Base-by-base conservation (phyloP, 2,329 filamentous ascomycete species). In the Aureobasidium sp. region DNA sequence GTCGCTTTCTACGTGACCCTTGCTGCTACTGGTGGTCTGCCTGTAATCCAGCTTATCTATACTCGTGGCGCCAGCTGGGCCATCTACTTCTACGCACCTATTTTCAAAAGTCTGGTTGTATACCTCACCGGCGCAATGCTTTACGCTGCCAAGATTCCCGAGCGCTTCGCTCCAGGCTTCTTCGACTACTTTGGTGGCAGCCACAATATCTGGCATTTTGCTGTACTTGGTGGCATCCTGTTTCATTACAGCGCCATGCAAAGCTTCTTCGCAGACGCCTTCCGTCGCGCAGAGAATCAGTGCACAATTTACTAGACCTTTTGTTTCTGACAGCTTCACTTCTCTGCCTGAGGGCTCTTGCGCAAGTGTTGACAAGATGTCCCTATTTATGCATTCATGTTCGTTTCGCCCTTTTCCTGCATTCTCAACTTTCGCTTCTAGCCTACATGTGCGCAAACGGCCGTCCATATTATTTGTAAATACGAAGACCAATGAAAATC, bases 231-330 rank as follows among this genome's bases (percentile, higher is more conserved):
- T 17, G 94, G 94, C 12, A 99, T 99, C 63, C 76, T 97, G n/a
- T 97, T 96, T 74, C 94, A 99, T 75, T 99, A 97, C 76, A 82
- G 84, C 26, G 94, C 94, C 20, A 97, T 99, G 93, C 90, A 97
- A 75, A 84, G 91, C 62, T 94, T 99, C 75, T 99, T 99, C 71
- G 82, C 88, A 6, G 74, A 76, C 58, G 79, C 79, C 1, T 76
- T 80, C 67, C 59, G 67, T 23, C 63, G 73, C 29, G 73, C 73
- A 27, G 60, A 65, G 23, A 66, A 63, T 6, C 64, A 64, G 7
- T 73, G 71, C 64, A 69, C 68, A 27, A 62, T 67, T 23, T 73
- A 72, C 63, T 72, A 64, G 52, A 36, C 5, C 8, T 13, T 36
- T 15, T 26, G 23, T 5, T 36, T 20, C 13, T 27, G 27, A n/a